A percentile compares a stretch with the other conserved stretches of the same genome.
Conservation (phyloP, 2,329 filamentous ascomycete genomes). For the Knufia petricola region DNA sequence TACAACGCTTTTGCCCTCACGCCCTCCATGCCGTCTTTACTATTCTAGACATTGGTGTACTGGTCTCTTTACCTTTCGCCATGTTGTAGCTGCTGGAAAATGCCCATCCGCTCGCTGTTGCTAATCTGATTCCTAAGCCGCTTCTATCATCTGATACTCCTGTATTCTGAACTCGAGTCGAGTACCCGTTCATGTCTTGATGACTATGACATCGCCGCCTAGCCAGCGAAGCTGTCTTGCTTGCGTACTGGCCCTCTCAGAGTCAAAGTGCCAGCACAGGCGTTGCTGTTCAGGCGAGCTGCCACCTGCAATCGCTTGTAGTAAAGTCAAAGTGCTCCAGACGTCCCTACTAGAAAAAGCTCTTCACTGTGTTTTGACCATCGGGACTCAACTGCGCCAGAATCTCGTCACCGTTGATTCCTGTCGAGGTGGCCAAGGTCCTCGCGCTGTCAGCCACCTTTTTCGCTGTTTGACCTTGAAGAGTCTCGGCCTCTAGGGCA, state of each 20-base stretch:
- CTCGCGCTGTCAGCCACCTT: conserved; percentile 72
- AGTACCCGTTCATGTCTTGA: no score
- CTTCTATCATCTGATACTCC: background rate
- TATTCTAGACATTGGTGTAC: no score
- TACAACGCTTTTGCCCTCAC: background rate
- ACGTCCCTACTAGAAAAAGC: conserved; percentile 49
- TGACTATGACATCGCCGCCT: no score
- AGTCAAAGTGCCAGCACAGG: no score
- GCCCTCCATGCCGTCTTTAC: background rate
- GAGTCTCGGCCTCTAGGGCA: conserved; percentile 80
- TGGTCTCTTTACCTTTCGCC: no score
- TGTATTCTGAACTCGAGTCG: background rate
- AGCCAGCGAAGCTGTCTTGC: no score
- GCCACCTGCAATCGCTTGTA: background rate
- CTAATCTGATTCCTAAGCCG: background rate
- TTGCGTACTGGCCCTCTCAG: no score
- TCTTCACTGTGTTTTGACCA: conserved; percentile 68
- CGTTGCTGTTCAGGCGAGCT: background rate
- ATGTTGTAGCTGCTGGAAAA: background rate
- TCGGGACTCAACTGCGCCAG: conserved; percentile 67
- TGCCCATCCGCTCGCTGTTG: background rate
- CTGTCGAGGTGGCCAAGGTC: conserved; percentile 61
- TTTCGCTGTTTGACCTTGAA: conserved; percentile 72
- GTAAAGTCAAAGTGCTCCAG: background rate
- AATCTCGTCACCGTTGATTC: conserved; percentile 65